A percentile compares a stretch with the other conserved stretches of the same genome.
Evolutionary conservation across 2,329 filamentous ascomycete genomes (phyloP).

Genomic region (Diaporthe citrichinensis): DNA sequence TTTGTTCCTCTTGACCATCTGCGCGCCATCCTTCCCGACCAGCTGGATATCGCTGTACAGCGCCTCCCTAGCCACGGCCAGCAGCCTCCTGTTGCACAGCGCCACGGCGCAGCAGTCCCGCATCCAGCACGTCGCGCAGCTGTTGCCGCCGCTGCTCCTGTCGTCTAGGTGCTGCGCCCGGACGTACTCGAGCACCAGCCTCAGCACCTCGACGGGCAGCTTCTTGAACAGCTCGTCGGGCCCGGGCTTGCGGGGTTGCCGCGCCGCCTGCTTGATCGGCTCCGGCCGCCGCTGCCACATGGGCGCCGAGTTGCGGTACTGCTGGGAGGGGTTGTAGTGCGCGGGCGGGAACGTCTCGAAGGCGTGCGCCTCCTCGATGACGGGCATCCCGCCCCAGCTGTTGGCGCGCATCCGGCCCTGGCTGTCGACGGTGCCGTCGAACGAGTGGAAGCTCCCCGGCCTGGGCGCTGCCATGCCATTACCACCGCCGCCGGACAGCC

Average conservation of each 20-base stretch:
- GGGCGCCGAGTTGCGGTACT: constrained; percentile 16
- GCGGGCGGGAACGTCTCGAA: constrained; percentile 22
- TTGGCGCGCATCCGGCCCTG: constrained; percentile 45
- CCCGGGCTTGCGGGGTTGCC: constrained; percentile 48
- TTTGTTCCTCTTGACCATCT: constrained; percentile 72
- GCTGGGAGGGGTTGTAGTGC: constrained; percentile 32
- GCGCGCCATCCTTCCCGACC: constrained; percentile 67
- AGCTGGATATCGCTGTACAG: constrained; percentile 73
- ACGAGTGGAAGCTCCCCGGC: constrained; percentile 53
- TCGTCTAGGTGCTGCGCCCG: constrained; percentile 64
- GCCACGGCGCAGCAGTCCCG: constrained; percentile 69
- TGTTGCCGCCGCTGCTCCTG: constrained; percentile 64
- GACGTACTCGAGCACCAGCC: constrained; percentile 68
- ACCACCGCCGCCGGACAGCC: constrained; percentile 46
- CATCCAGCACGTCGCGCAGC: constrained; percentile 77
- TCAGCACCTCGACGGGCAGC: constrained; percentile 71
- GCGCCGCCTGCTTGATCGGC: constrained; percentile 49
- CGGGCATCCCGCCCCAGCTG: constrained; percentile 49
- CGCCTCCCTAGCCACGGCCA: constrained; percentile 63
- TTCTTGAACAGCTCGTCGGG: constrained; percentile 68
- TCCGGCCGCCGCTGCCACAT: constrained; percentile 33
- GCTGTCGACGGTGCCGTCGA: constrained; percentile 48
- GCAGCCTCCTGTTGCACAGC: constrained; percentile 65
- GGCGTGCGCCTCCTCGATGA: constrained; percentile 43
- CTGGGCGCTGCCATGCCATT: not conserved